A percentile compares a stretch with the other conserved stretches of the same genome.
These are phyloP conservation scores for Arabis alpina DNA, from an alignment of 345 rosid species.

Conservation along the genomic window DNA sequence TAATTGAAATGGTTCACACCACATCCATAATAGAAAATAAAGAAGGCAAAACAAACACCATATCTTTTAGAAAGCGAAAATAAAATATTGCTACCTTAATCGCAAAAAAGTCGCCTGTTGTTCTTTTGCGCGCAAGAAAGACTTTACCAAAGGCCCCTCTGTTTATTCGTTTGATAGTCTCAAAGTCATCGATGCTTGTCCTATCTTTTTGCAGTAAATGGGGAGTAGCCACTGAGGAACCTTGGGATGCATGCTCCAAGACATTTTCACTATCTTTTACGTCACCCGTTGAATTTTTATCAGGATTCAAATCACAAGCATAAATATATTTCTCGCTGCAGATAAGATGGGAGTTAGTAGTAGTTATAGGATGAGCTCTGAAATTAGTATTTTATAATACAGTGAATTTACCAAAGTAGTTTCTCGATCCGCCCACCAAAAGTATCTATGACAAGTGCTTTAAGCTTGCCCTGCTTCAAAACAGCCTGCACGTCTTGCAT, in stretches of 20 bases:
- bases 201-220: conserved; percentile 61
- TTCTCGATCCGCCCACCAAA: conserved; percentile 80
- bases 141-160: conserved; percentile 90
- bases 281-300: conserved; percentile 48
- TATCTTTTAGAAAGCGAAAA: conserved; percentile 26
- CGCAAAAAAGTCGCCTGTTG: conserved; percentile 87
- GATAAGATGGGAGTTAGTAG: conserved; percentile 8
- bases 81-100: conserved; percentile 59
- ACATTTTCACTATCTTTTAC: conserved; percentile 50
- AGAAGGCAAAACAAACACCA: conserved; percentile 15
- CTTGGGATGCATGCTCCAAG: conserved; percentile 55
- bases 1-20: conserved; percentile 11
- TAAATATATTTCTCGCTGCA: conserved; percentile 78
- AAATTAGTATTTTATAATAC: conserved; percentile 19
- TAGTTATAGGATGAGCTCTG: conserved; percentile 15
- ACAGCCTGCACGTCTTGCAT: conserved; percentile 81
- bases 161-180: conserved; percentile 83
- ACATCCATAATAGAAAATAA: conserved; percentile 2
- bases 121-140: conserved; percentile 82
- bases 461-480: conserved; percentile 66
- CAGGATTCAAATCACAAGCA: conserved; percentile 59
- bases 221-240: conserved; percentile 55
- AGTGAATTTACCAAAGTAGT: conserved; percentile 58
- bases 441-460: conserved; percentile 81
- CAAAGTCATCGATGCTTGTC: conserved; percentile 83